Evolutionary conservation across 805 yeast genomes (phyloP).

Genomic region (Wickerhamiella azyma): DNA sequence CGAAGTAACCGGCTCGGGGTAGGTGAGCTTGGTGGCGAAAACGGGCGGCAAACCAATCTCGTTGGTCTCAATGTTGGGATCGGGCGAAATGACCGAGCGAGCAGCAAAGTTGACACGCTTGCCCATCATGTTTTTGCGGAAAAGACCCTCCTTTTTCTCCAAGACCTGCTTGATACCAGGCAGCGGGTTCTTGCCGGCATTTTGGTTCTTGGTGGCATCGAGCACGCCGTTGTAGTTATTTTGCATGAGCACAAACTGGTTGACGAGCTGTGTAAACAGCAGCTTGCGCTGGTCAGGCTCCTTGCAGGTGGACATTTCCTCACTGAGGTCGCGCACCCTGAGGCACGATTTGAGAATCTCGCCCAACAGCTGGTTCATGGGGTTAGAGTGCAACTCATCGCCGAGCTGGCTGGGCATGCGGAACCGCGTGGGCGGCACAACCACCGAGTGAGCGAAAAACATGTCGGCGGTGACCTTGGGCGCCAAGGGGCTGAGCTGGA

Average conservation of each 20-base stretch:
- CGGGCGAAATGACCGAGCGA: constrained; percentile 97
- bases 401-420: constrained; percentile 94
- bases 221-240: constrained; percentile 89
- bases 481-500: constrained; percentile 63
- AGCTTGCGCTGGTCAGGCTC: constrained; percentile 49
- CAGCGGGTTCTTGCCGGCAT: constrained; percentile 53
- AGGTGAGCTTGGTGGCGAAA: constrained; percentile 86
- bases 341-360: constrained; percentile 68
- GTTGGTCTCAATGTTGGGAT: constrained; percentile 93
- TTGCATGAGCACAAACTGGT: constrained; percentile 87
- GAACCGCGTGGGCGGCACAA: constrained; percentile 94
- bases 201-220: constrained; percentile 81
- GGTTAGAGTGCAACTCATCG: constrained; percentile 88
- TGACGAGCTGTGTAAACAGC: constrained; percentile 81
- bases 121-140: constrained; percentile 99
- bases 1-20: constrained; percentile 95
- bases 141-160: constrained; percentile 96
- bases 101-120: constrained; percentile 99
- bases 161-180: constrained; percentile 97
- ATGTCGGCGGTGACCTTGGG: constrained; percentile 51
- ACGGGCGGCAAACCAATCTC: constrained; percentile 99
- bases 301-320: constrained; percentile 51
- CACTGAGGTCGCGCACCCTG: constrained; percentile 77
- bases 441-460: constrained; percentile 76
- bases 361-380: constrained; percentile 79